phyloP scores from a whole-genome alignment of 306 rosid species.

The Rubus parviflorus region DNA sequence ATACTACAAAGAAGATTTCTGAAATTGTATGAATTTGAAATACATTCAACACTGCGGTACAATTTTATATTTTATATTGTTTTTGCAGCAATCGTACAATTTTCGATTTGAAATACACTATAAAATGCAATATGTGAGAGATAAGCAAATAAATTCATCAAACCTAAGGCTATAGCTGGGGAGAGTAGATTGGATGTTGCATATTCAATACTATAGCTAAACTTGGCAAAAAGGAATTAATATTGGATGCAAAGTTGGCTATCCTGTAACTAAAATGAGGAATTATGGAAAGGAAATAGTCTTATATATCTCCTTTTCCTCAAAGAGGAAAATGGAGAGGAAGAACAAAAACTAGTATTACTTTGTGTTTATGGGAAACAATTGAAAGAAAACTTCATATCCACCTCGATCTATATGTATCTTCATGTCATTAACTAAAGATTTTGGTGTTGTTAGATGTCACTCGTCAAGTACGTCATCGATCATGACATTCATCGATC shows the following conservation, averaged over 20 bases:
- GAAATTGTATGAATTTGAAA: no score
- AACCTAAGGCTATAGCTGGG: neutral
- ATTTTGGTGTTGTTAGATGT: constrained; percentile 28
- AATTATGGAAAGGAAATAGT: constrained; percentile 9
- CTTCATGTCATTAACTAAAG: neutral
- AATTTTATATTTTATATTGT: no score
- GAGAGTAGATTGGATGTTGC: neutral
- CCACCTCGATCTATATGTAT: neutral
- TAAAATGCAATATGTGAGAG: neutral
- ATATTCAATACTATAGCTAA: neutral
- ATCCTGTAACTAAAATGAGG: constrained; percentile 23
- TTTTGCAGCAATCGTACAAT: no score
- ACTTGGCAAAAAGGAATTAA: constrained; percentile 8
- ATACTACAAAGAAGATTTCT: no score
- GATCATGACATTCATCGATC: neutral
- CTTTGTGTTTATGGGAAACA: constrained; percentile 14
- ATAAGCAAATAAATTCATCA: neutral
- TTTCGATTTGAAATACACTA: neutral
- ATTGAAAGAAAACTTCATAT: neutral
- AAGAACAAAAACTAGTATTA: neutral
- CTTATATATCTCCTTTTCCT: constrained; percentile 7
- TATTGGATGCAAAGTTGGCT: constrained; percentile 31
- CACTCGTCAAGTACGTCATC: constrained; percentile 18
- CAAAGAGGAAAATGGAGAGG: constrained; percentile 11
- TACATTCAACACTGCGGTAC: no score